Conservation (phyloP, 2,329 filamentous ascomycete genomes). For the Fusarium nelsonii region DNA sequence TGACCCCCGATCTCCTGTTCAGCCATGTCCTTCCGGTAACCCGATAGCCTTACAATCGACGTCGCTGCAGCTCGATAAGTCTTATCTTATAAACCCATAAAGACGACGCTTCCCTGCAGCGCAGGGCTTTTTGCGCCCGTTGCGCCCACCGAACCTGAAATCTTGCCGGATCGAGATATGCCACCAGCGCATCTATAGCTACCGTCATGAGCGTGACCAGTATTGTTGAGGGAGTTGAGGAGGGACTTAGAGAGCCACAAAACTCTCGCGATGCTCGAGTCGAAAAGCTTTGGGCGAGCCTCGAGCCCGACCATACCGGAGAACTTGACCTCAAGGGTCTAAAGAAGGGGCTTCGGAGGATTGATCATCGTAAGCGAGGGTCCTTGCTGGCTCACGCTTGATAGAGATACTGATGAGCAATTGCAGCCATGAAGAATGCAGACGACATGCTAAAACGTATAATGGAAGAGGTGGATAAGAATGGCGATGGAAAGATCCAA, state of each 20-base stretch:
- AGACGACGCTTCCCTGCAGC: constrained; percentile 22
- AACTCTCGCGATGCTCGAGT: constrained; percentile 85
- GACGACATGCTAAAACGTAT: constrained; percentile 86
- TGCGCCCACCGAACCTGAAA: constrained; percentile 30
- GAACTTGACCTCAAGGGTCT: constrained; percentile 87
- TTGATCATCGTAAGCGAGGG: constrained; percentile 83
- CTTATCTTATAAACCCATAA: constrained; percentile 5
- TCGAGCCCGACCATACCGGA: constrained; percentile 82
- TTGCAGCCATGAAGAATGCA: constrained; percentile 84
- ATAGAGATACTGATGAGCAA: constrained; percentile 43
- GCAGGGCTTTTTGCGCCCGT: constrained; percentile 28
- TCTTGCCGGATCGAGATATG: constrained; percentile 51
- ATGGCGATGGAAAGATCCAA: constrained; percentile 89
- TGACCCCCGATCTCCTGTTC: constrained; percentile 14
- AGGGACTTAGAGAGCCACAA: constrained; percentile 80
- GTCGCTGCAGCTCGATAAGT: constrained; percentile 13
- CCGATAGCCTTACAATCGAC: constrained; percentile 12
- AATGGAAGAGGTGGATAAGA: constrained; percentile 84
- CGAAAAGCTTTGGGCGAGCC: constrained; percentile 83
- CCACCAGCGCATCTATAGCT: constrained; percentile 42
- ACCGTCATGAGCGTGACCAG: constrained; percentile 58
- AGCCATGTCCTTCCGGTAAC: constrained; percentile 45
- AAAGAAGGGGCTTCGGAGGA: constrained; percentile 84
- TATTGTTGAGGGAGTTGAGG: constrained; percentile 64
- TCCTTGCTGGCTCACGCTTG: constrained; percentile 15